A percentile compares a stretch with the other conserved stretches of the same genome.
phyloP scores from a whole-genome alignment of 306 rosid genomes.

The Oxytropis ochrocephala region DNA sequence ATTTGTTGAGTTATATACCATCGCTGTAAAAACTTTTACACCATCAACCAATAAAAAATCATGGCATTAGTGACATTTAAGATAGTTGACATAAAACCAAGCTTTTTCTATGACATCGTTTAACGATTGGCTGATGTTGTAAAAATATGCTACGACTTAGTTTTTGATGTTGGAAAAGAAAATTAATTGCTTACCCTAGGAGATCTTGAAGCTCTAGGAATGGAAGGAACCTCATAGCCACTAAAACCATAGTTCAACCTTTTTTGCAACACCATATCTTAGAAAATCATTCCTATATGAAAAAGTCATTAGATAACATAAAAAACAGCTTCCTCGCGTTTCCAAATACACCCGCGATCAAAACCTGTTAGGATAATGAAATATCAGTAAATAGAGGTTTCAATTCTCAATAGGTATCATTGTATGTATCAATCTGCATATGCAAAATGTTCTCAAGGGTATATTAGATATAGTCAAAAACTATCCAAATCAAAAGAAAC shows the following conservation, averaged over 20 bases:
- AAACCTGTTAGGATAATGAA: slow-evolving; percentile 32
- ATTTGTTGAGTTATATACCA: too few relatives aligned
- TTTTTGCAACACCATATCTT: slow-evolving; percentile 51
- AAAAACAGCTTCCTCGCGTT: slow-evolving; percentile 22
- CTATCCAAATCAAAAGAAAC: background rate
- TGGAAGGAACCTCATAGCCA: slow-evolving; percentile 51
- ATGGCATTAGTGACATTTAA: too few relatives aligned
- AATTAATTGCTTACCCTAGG: slow-evolving; percentile 43
- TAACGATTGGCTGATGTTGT: too few relatives aligned
- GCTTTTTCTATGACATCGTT: too few relatives aligned
- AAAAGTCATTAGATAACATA: slow-evolving; percentile 42
- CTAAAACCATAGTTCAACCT: slow-evolving; percentile 48
- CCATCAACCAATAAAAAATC: too few relatives aligned
- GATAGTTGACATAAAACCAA: too few relatives aligned
- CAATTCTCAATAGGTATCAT: too few relatives aligned
- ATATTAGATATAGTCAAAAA: slow-evolving; percentile 12
- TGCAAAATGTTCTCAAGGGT: slow-evolving; percentile 1
- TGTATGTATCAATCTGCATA: background rate
- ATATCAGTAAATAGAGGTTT: slow-evolving; percentile 9
- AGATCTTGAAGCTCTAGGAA: slow-evolving; percentile 69
- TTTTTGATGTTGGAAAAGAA: background rate
- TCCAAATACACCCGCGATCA: slow-evolving; percentile 12
- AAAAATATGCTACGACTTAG: too few relatives aligned
- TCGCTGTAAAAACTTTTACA: too few relatives aligned
- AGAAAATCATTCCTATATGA: slow-evolving; percentile 32